Evolutionary conservation across 257 asterid genomes (phyloP).

Genomic region (Thymus quinquecostatus): DNA sequence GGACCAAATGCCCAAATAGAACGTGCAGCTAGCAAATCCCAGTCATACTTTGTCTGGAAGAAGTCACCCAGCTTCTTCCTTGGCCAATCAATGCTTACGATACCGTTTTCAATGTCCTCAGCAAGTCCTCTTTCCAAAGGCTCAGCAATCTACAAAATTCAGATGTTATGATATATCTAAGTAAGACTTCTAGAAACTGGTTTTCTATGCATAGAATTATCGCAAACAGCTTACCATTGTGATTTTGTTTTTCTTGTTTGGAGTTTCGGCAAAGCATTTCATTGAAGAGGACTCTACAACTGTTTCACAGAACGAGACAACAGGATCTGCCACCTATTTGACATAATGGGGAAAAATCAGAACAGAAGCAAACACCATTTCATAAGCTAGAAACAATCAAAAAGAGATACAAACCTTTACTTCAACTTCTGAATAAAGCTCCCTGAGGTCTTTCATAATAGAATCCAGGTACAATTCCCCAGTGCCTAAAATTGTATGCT

Average conservation of each 20-base stretch:
- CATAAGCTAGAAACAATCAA: background rate
- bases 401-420: slow-evolving; percentile 65
- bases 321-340: slow-evolving; percentile 95
- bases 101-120: slow-evolving; percentile 81
- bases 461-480: slow-evolving; percentile 96
- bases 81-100: slow-evolving; percentile 94
- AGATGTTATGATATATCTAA: slow-evolving; percentile 21
- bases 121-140: slow-evolving; percentile 96
- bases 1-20: slow-evolving; percentile 99
- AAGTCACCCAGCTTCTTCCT: slow-evolving; percentile 88
- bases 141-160: slow-evolving; percentile 75
- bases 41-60: slow-evolving; percentile 90
- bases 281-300: slow-evolving; percentile 97
- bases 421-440: slow-evolving; percentile 98
- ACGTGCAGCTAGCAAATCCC: slow-evolving; percentile 99
- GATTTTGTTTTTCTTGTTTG: slow-evolving; percentile 94
- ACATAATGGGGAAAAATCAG: slow-evolving; percentile 13
- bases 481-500: slow-evolving; percentile 95
- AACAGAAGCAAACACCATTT: slow-evolving; percentile 20
- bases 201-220: background rate
- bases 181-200: slow-evolving; percentile 12
- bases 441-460: slow-evolving; percentile 97
- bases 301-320: slow-evolving; percentile 96
- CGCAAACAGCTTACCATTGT: slow-evolving; percentile 71
- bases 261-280: slow-evolving; percentile 99